A percentile compares a stretch with the other conserved stretches of the same genome.
Conservation (phyloP, 805 yeast species). For the Yamadazyma philogaea region DNA sequence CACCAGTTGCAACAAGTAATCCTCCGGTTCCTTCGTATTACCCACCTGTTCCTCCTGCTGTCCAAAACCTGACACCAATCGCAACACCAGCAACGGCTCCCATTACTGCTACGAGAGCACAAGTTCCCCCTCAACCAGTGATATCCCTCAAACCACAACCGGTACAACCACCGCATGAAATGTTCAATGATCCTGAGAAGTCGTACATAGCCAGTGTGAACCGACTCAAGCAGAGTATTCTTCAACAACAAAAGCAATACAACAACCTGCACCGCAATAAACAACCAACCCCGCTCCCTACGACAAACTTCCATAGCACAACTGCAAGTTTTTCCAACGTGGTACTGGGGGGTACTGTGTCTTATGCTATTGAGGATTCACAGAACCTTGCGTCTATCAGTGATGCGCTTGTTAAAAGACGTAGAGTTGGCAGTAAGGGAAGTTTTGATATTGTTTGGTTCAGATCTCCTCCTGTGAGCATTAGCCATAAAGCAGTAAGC, state of each 20-base stretch:
- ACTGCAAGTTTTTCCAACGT: slow-evolving; percentile 35
- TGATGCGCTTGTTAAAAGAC: slow-evolving; percentile 25
- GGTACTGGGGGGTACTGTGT: slow-evolving; percentile 37
- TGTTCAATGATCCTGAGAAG: slow-evolving; percentile 1
- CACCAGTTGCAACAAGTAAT: background rate
- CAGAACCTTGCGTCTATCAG: slow-evolving; percentile 19
- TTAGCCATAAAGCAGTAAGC: slow-evolving; percentile 17
- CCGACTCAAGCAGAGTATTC: slow-evolving; percentile 5
- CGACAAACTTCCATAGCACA: slow-evolving; percentile 23
- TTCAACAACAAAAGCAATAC: slow-evolving; percentile 2
- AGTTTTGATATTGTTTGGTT: slow-evolving; percentile 52
- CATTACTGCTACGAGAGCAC: background rate
- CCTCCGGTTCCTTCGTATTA: background rate
- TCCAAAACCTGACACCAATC: background rate
- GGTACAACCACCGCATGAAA: slow-evolving; percentile 6
- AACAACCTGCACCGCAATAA: slow-evolving; percentile 3
- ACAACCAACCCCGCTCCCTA: slow-evolving; percentile 5
- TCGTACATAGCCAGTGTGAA: slow-evolving; percentile 4
- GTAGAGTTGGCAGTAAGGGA: slow-evolving; percentile 14
- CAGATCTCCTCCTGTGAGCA: slow-evolving; percentile 58
- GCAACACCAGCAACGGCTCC: background rate
- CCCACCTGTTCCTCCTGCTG: background rate
- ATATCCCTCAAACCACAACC: slow-evolving; percentile 5
- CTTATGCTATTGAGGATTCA: slow-evolving; percentile 28
- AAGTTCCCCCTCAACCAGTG: background rate